phyloP scores from a whole-genome alignment of 352 stramenopile species.

The Phytophthora litchii region DNA sequence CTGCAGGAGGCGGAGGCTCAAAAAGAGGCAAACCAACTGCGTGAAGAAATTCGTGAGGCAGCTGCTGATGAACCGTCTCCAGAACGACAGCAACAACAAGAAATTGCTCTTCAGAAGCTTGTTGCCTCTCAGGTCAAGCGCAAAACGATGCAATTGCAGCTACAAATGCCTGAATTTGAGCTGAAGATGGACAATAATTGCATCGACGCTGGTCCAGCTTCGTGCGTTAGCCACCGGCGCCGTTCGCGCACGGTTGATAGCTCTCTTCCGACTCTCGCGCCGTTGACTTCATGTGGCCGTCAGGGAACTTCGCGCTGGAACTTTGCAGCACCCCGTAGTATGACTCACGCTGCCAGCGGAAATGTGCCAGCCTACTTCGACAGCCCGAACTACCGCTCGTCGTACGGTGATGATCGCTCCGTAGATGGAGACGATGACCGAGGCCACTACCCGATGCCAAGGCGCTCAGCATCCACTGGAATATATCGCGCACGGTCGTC shows the following conservation, averaged over 20 bases:
- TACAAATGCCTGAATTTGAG: conserved; percentile 48
- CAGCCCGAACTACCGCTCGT: conserved; percentile 26
- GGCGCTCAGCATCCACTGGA: conserved; percentile 42
- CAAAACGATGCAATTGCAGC: conserved; percentile 60
- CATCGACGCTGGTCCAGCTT: conserved; percentile 30
- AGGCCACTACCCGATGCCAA: conserved; percentile 31
- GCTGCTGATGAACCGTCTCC: conserved; percentile 63
- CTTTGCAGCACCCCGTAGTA: conserved; percentile 25
- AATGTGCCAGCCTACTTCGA: conserved; percentile 33
- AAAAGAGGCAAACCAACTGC: conserved; percentile 48
- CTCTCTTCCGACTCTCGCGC: conserved; percentile 14
- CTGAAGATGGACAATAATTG: conserved; percentile 41
- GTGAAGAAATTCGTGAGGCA: conserved; percentile 61
- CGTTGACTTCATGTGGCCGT: conserved; percentile 33
- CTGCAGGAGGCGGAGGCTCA: conserved; percentile 50
- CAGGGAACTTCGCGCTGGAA: conserved; percentile 32
- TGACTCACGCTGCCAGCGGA: conserved; percentile 23
- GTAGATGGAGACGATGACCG: conserved; percentile 34
- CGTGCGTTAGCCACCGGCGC: conserved; percentile 22
- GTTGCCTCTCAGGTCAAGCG: conserved; percentile 67
- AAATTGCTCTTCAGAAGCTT: conserved; percentile 72
- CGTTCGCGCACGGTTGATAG: conserved; percentile 29
- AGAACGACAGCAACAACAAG: conserved; percentile 73
- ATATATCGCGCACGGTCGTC: conserved; percentile 41
- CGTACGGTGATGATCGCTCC: conserved; percentile 37